These are phyloP conservation scores for Ochetophila trinervis DNA, from an alignment of 306 rosid genomes.

Conservation along the genomic window DNA sequence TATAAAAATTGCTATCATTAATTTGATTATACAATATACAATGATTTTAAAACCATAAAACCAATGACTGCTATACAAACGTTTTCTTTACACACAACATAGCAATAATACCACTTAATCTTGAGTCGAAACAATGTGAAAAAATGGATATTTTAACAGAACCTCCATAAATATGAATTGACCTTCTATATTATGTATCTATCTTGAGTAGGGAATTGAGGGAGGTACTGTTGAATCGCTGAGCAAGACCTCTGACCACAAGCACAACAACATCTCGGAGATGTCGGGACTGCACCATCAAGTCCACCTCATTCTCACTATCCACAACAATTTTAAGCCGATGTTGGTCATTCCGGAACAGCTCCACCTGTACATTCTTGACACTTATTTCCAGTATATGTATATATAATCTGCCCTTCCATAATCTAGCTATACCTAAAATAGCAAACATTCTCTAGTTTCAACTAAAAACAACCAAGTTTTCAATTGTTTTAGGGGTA, in stretches of 20 bases:
- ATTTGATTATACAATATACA: constrained; percentile 9
- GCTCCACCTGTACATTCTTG: constrained; percentile 70
- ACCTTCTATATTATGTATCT: constrained; percentile 46
- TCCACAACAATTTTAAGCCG: constrained; percentile 84
- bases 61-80: constrained; percentile 16
- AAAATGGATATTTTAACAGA: background rate
- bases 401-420: background rate
- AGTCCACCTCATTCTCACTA: constrained; percentile 79
- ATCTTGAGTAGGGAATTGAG: constrained; percentile 95
- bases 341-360: constrained; percentile 83
- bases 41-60: constrained; percentile 6
- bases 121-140: background rate
- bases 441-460: too few species aligned
- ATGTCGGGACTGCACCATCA: constrained; percentile 96
- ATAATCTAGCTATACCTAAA: too few species aligned
- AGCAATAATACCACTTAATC: background rate
- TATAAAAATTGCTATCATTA: too few species aligned
- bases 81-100: constrained; percentile 15
- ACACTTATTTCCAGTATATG: background rate
- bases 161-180: constrained; percentile 6
- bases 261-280: constrained; percentile 84
- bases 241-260: constrained; percentile 94
- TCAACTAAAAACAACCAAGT: too few species aligned
- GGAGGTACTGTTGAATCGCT: constrained; percentile 92
- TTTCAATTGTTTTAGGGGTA: too few species aligned